Conservation (phyloP, 148 eudicot genomes). For the Chenopodium suecicum region DNA sequence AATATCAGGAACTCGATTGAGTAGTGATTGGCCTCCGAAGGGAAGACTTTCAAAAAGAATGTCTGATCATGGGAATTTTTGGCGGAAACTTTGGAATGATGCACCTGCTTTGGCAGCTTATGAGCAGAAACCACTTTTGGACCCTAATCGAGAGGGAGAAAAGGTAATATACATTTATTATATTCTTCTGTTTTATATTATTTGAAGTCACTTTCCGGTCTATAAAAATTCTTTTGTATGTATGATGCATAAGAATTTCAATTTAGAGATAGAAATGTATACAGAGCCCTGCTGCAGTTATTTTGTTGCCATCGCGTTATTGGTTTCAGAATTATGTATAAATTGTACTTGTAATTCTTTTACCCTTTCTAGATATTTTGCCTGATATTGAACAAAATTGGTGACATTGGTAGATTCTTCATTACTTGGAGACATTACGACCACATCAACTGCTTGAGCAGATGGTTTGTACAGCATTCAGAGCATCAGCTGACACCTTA, state of each 20-base stretch:
- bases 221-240: neutral
- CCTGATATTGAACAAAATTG: slow-evolving; percentile 6
- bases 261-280: neutral
- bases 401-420: slow-evolving; percentile 56
- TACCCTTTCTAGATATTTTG: neutral
- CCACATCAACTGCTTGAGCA: slow-evolving; percentile 92
- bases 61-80: slow-evolving; percentile 80
- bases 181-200: neutral
- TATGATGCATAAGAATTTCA: neutral
- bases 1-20: slow-evolving; percentile 27
- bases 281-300: neutral
- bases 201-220: neutral
- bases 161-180: slow-evolving; percentile 47
- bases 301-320: neutral
- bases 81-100: slow-evolving; percentile 93
- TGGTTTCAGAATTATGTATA: neutral
- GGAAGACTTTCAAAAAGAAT: slow-evolving; percentile 91
- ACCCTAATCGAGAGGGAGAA: slow-evolving; percentile 95
- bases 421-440: slow-evolving; percentile 86
- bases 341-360: neutral
- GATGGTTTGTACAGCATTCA: slow-evolving; percentile 86
- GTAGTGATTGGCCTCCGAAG: slow-evolving; percentile 76
- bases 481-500: slow-evolving; percentile 79
- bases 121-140: slow-evolving; percentile 88
- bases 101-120: slow-evolving; percentile 77